A percentile compares a stretch with the other conserved stretches of the same genome.
Conservation (phyloP, 2,329 filamentous ascomycete genomes). For the Fusarium musae region DNA sequence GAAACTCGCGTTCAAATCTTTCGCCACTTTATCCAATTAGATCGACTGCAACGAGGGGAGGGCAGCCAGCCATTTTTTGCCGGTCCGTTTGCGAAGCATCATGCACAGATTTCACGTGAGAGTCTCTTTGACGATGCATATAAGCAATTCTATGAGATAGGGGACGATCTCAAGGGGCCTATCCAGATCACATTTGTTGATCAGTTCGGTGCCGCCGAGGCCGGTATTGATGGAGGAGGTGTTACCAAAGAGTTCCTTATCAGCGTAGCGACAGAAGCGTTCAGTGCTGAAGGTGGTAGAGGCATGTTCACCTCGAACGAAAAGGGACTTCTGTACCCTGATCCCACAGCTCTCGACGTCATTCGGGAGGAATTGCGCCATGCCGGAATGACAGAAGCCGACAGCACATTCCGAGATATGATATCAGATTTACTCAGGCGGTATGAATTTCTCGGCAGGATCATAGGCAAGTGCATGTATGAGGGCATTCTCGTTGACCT, state of each 20-base stretch:
- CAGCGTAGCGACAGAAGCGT: constrained; percentile 86
- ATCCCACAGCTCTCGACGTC: constrained; percentile 81
- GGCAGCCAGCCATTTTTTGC: constrained; percentile 14
- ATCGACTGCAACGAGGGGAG: constrained; percentile 55
- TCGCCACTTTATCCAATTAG: constrained; percentile 87
- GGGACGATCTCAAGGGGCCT: constrained; percentile 88
- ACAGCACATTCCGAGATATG: constrained; percentile 65
- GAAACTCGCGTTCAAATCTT: constrained; percentile 92
- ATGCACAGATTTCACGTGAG: constrained; percentile 82
- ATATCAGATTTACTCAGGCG: constrained; percentile 73
- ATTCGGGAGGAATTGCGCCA: constrained; percentile 67
- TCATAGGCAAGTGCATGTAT: constrained; percentile 96
- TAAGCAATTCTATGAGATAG: constrained; percentile 82
- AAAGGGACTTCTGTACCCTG: constrained; percentile 88
- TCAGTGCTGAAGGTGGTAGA: constrained; percentile 61
- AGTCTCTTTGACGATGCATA: constrained; percentile 88
- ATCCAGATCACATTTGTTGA: constrained; percentile 98
- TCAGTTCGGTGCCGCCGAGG: constrained; percentile 85
- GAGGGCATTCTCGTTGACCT: constrained; percentile 96
- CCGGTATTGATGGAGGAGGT: constrained; percentile 95
- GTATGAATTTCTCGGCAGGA: constrained; percentile 91
- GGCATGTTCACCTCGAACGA: constrained; percentile 85
- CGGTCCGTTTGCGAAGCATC: constrained; percentile 66
- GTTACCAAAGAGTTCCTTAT: constrained; percentile 98
- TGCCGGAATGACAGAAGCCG: constrained; percentile 62